Percentiles rank a stretch among this genome's conserved stretches.
phyloP scores from a whole-genome alignment of 768 basidiomycete genomes.

The Lactifluus echinatus region DNA sequence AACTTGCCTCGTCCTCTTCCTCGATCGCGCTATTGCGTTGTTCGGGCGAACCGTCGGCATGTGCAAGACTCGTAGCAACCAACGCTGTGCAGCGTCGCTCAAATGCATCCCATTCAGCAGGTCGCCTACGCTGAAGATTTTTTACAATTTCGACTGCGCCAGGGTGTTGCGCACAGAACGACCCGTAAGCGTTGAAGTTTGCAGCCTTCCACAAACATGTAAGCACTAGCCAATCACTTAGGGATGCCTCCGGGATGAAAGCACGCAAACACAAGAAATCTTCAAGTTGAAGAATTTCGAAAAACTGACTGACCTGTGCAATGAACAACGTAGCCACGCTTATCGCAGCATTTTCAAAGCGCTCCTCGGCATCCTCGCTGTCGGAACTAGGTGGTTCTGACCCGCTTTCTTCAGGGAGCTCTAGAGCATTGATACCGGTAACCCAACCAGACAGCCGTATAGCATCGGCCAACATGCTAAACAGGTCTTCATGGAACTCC shows the following conservation, averaged over 20 bases:
- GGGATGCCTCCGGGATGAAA: background rate
- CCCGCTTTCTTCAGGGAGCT: background rate
- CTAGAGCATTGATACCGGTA: constrained; percentile 12
- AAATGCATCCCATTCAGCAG: constrained; percentile 74
- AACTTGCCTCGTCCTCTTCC: background rate
- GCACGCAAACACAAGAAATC: background rate
- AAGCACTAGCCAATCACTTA: constrained; percentile 2
- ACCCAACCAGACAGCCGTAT: constrained; percentile 45
- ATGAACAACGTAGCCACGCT: constrained; percentile 8
- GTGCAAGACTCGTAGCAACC: constrained; percentile 29
- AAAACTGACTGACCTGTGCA: constrained; percentile 12
- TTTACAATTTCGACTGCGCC: constrained; percentile 73
- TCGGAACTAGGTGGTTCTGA: background rate
- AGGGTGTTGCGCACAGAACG: constrained; percentile 81
- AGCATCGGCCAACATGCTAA: constrained; percentile 42
- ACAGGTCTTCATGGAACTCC: constrained; percentile 57
- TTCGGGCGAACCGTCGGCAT: background rate
- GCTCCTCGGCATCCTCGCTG: constrained; percentile 3
- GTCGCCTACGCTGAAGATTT: constrained; percentile 50
- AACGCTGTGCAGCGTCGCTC: constrained; percentile 67
- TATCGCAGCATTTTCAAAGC: constrained; percentile 9
- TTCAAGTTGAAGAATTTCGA: background rate
- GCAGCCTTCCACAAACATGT: constrained; percentile 43
- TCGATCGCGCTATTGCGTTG: background rate
- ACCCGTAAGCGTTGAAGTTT: constrained; percentile 69